phyloP scores from a whole-genome alignment of 345 rosid genomes.

The Brassica incana region DNA sequence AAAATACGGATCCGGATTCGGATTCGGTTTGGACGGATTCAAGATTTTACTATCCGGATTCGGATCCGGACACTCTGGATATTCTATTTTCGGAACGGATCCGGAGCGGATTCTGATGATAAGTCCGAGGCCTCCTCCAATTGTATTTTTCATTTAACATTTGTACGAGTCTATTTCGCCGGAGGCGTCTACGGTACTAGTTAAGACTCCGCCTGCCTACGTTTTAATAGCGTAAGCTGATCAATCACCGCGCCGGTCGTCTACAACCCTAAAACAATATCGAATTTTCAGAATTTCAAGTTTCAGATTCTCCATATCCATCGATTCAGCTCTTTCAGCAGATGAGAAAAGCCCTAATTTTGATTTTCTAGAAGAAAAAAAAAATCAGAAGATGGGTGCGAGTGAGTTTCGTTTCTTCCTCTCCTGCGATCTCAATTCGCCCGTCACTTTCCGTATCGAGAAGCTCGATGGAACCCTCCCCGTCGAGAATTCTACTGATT shows the following conservation, averaged over 20 bases:
- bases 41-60: no score
- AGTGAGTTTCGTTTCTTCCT: constrained; percentile 96
- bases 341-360: constrained; percentile 27
- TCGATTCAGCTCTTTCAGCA: neutral
- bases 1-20: no score
- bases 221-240: neutral
- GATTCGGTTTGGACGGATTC: no score
- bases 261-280: neutral
- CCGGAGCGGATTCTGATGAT: no score
- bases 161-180: neutral
- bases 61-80: no score
- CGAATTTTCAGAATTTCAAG: neutral
- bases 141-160: neutral
- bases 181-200: neutral
- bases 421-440: constrained; percentile 92
- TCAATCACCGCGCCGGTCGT: constrained; percentile 24
- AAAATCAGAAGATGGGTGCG: constrained; percentile 50
- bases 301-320: neutral
- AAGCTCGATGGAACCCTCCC: constrained; percentile 77
- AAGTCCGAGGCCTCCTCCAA: no score
- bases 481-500: constrained; percentile 45
- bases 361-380: neutral
- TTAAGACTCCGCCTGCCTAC: neutral
- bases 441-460: constrained; percentile 89
- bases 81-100: no score